Evolutionary conservation across 768 basidiomycete genomes (phyloP), one percentile per base, ranked within the genome.

Genomic region (Dentipellis sp.): DNA sequence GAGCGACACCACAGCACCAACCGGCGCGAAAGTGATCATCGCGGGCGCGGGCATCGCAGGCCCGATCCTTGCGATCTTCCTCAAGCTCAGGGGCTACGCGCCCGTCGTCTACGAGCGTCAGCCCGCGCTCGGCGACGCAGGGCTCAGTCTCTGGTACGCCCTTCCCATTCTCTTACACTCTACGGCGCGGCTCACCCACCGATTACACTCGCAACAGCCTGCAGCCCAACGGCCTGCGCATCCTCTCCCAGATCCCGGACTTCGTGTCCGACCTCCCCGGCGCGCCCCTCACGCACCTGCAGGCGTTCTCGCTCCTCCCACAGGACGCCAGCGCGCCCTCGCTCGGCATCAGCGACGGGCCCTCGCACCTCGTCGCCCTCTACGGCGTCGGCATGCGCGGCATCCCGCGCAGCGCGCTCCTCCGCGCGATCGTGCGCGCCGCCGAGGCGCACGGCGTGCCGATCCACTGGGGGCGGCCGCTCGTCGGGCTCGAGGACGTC

Each of bases 381-480:
- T 62, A 61, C 53, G 68, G 71, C 2, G 61, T 65, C 49, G 60
- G 63, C 10, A 48, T 73, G 60, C 60, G 63, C 3, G 74, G 71
- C 16, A 63, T 72, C 17, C 62, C 63, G 34, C 66, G 74, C 36
- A 58, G 64, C 9, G 61, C 59, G 17, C 66, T 76, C 57, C 67
- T 69, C 23, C 58, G 58, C 29, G 58, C 65, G 2, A 64, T 74
- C n/a, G 40, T 70, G 47, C 64, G 70, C 29, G 63, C 59, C 10
- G 73, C 69, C 4, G 55, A 69, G 42, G 59, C 61, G 14, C 64
- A 68, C 14, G 72, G 69, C 14, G 62, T 75, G 14, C 55, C 63
- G 10, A 63, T 76, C 52, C 62, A 64, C 42, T 76, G 68, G 59
- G 68, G 68, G 7, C 67, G 68, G 45, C 63, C 65, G 55, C 64